A percentile compares a stretch with the other conserved stretches of the same genome.
phyloP scores from a whole-genome alignment of 1,284 basidiomycete species.

The Microbotryum scabiosae region DNA sequence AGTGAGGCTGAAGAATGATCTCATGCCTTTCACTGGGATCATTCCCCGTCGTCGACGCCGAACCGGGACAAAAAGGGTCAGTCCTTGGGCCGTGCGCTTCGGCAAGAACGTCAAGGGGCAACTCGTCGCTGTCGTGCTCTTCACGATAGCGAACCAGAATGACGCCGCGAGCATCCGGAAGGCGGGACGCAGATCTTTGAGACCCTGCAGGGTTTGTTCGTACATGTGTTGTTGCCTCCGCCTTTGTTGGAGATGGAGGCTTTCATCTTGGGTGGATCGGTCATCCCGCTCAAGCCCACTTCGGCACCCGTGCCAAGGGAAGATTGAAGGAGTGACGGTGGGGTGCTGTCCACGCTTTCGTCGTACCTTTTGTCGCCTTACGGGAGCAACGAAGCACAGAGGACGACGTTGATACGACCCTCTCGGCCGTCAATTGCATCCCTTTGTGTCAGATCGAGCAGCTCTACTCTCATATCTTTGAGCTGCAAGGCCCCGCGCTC shows the following conservation, averaged over 20 bases:
- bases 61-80: slow-evolving; percentile 69
- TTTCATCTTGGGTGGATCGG: slow-evolving; percentile 73
- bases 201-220: slow-evolving; percentile 93
- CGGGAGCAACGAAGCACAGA: slow-evolving; percentile 48
- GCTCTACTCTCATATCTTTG: slow-evolving; percentile 78
- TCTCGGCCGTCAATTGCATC: slow-evolving; percentile 92
- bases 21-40: too few relatives aligned
- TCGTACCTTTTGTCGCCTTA: slow-evolving; percentile 97
- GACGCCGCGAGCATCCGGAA: slow-evolving; percentile 79
- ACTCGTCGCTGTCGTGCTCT: slow-evolving; percentile 90
- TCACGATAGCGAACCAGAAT: slow-evolving; percentile 96
- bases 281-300: slow-evolving; percentile 76
- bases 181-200: slow-evolving; percentile 93
- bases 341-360: slow-evolving; percentile 84
- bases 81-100: slow-evolving; percentile 83
- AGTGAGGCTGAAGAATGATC: too few relatives aligned
- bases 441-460: slow-evolving; percentile 89
- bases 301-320: slow-evolving; percentile 50
- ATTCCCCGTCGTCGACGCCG: slow-evolving; percentile 89
- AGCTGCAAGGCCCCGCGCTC: slow-evolving; percentile 53
- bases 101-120: slow-evolving; percentile 94
- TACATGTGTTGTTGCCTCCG: slow-evolving; percentile 79
- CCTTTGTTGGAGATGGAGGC: slow-evolving; percentile 94
- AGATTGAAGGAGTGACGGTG: slow-evolving; percentile 64
- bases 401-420: slow-evolving; percentile 82